A percentile compares a stretch with the other conserved stretches of the same genome.
Evolutionary conservation across 202 grass and related monocot genomes (phyloP).

Genomic region (Bolboschoenoplectus hybrid): DNA sequence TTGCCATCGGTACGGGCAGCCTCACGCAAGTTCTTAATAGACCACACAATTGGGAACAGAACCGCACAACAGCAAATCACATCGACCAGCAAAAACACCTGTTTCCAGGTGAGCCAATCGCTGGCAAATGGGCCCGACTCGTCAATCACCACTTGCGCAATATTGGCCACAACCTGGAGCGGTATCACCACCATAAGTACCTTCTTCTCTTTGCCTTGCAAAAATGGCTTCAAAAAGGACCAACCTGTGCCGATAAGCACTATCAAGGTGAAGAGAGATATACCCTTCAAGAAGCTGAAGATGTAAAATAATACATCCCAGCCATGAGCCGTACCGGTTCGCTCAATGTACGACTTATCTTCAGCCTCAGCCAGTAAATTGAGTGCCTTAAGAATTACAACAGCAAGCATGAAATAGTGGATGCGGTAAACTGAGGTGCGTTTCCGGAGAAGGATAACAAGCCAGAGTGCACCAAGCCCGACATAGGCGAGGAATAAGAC

Average conservation of each 20-base stretch:
- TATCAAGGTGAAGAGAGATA: constrained; percentile 93
- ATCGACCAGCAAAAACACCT: constrained; percentile 81
- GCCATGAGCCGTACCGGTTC: constrained; percentile 89
- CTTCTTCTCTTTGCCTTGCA: constrained; percentile 86
- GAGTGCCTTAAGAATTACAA: constrained; percentile 77
- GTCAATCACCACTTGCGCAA: constrained; percentile 82
- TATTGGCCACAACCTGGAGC: constrained; percentile 88
- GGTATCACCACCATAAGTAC: constrained; percentile 94
- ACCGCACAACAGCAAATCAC: constrained; percentile 88
- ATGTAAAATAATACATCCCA: constrained; percentile 99
- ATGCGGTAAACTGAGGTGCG: constrained; percentile 74
- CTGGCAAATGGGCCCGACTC: constrained; percentile 80
- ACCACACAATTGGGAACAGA: constrained; percentile 94
- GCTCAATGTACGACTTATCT: constrained; percentile 91
- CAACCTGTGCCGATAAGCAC: constrained; percentile 94
- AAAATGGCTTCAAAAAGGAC: constrained; percentile 92
- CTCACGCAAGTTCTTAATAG: constrained; percentile 93
- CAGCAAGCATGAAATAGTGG: constrained; percentile 99
- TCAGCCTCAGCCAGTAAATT: constrained; percentile 87
- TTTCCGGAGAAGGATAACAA: constrained; percentile 69
- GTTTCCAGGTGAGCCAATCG: constrained; percentile 89
- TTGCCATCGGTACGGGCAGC: constrained; percentile 83
- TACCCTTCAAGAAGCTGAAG: constrained; percentile 93
- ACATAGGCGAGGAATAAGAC: constrained; percentile 70
- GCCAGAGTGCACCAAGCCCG: constrained; percentile 61